Evolutionary conservation across 2,329 filamentous ascomycete genomes (phyloP).

Genomic region (Exserohilum rostratum): DNA sequence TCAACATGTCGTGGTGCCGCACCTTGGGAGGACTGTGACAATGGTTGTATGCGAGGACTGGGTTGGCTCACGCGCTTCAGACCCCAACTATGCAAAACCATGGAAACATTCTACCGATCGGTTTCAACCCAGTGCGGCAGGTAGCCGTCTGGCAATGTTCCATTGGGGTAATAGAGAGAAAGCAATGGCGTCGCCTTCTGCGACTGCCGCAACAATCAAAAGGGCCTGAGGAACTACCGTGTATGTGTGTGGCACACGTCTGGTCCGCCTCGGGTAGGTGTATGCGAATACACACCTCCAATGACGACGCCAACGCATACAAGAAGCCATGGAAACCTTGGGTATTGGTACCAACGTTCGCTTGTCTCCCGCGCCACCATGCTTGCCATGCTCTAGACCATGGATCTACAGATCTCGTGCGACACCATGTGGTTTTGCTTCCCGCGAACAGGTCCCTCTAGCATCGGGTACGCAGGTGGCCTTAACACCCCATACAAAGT

Average conservation of each 20-base stretch:
- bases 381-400: neutral
- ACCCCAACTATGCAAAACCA: neutral
- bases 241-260: neutral
- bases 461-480: neutral
- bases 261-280: neutral
- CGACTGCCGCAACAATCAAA: neutral
- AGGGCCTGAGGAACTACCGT: neutral
- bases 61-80: neutral
- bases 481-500: conserved; percentile 1
- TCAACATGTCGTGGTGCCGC: neutral
- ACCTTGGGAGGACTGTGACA: neutral
- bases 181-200: neutral
- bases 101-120: neutral
- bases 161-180: neutral
- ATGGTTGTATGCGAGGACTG: neutral
- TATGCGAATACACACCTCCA: neutral
- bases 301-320: neutral
- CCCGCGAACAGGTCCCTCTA: neutral
- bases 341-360: neutral
- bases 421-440: neutral
- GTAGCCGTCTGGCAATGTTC: neutral
- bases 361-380: neutral
- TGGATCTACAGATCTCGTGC: neutral
- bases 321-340: neutral
- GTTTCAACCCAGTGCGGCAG: neutral